Conservation (phyloP, 2,329 filamentous ascomycete genomes). For the Ophiostoma tasmaniense region DNA sequence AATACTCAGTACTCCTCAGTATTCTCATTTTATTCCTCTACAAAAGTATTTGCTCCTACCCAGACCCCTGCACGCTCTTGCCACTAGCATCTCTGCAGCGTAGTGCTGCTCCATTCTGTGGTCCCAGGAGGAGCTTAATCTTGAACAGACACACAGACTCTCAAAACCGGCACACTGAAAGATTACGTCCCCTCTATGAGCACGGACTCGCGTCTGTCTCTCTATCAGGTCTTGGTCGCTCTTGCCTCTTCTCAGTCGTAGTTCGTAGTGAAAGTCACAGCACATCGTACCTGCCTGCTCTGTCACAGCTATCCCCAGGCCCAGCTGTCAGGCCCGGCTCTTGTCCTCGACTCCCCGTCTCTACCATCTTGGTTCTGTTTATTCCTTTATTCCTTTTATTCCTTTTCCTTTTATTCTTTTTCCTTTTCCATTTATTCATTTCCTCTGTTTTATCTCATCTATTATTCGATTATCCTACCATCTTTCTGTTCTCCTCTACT, state of each 20-base stretch:
- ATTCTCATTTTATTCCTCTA: too few relatives aligned
- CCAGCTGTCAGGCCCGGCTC: neutral
- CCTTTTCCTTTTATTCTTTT: neutral
- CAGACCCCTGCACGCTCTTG: conserved; percentile 9
- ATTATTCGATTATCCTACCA: neutral
- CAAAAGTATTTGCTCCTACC: too few relatives aligned
- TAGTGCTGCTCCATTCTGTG: conserved; percentile 10
- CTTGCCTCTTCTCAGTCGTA: neutral
- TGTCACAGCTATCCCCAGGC: neutral
- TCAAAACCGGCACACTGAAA: conserved; percentile 9
- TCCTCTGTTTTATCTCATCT: neutral
- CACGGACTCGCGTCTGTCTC: neutral
- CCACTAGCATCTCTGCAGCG: conserved; percentile 12
- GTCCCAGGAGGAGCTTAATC: conserved; percentile 15
- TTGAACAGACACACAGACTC: conserved; percentile 10
- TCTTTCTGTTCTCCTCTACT: neutral
- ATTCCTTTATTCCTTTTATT: neutral
- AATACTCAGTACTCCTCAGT: too few relatives aligned
- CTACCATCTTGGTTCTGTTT: neutral
- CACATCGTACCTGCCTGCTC: neutral
- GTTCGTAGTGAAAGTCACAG: too few relatives aligned
- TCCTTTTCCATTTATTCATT: neutral
- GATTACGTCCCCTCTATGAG: conserved; percentile 10
- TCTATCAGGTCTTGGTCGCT: neutral
- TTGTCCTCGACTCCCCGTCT: neutral